Percentiles rank a stretch among this genome's conserved stretches.
phyloP scores from a whole-genome alignment of 2,329 filamentous ascomycete genomes.

The Scedosporium minutisporum region DNA sequence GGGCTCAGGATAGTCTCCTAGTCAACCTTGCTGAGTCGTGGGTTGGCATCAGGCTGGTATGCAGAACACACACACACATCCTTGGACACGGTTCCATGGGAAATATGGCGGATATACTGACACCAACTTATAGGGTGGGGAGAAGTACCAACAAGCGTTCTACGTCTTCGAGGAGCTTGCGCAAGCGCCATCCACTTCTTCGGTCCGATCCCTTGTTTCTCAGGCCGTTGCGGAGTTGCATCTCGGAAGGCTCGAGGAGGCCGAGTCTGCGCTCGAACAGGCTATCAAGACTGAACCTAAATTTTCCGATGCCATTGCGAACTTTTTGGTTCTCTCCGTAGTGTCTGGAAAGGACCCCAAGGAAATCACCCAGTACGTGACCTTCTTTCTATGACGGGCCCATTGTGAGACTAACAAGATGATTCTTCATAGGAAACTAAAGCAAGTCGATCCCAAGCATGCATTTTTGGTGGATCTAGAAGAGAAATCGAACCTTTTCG shows the following conservation, averaged over 20 bases:
- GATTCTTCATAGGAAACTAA: conserved; percentile 36
- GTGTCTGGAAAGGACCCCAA: conserved; percentile 62
- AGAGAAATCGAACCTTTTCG: conserved; percentile 82
- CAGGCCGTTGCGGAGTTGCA: conserved; percentile 90
- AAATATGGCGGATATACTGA: conserved; percentile 16
- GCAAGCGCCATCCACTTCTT: conserved; percentile 72
- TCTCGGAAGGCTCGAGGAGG: conserved; percentile 78
- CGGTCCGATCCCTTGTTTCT: conserved; percentile 65
- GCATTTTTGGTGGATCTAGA: conserved; percentile 62
- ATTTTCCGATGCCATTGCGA: conserved; percentile 69
- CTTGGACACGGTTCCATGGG: conserved; percentile 9
- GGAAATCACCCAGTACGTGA: conserved; percentile 51
- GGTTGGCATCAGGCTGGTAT: conserved; percentile 79
- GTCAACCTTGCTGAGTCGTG: conserved; percentile 94
- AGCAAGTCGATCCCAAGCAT: conserved; percentile 56
- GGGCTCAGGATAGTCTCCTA: conserved; percentile 89
- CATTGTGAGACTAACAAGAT: not conserved
- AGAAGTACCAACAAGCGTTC: conserved; percentile 92
- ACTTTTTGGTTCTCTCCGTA: conserved; percentile 69
- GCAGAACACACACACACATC: conserved; percentile 12
- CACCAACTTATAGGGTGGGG: conserved; percentile 58
- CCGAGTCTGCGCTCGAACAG: conserved; percentile 74
- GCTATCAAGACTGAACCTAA: conserved; percentile 65
- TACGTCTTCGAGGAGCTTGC: conserved; percentile 97
- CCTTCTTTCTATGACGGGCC: not conserved